Evolutionary conservation across 2,329 filamentous ascomycete genomes (phyloP), one percentile per base, ranked within the genome.

Genomic region (Phialocephala subalpina): DNA sequence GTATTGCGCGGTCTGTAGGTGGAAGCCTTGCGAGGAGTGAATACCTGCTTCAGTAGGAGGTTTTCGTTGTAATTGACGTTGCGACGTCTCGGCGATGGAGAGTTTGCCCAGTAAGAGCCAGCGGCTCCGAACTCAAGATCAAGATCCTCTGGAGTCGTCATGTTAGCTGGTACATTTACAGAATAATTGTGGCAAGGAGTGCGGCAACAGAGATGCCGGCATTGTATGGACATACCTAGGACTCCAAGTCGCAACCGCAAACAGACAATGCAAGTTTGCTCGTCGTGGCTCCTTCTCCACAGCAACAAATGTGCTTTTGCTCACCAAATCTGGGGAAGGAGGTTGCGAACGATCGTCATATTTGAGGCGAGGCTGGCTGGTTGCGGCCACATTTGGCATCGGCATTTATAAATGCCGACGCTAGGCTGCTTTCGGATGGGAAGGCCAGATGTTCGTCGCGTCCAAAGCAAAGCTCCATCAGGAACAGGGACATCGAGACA

Each of bases 381-480:
- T 53, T 53, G 49, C 45, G 25, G 49, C 49, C 49, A 53, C 29
- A 14, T 58, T 49, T 71, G 69, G 70, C 49, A 12, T 60, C 67
- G 67, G 60, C 20, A n/a, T 45, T 65, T 45, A 27, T 14, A 67
- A 65, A 33, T 38, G 40, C 69, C 70, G 69, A 47, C 12, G 16
- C 64, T 67, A 65, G 53, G 20, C 66, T 20, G 5, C 12, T 66
- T 63, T 56, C 11, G 40, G 20, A 25, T 22, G 52, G 35, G 53
- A 72, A 67, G 29, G 70, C 69, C 70, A 72, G 69, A 70, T 70
- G 62, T 33, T 9, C 29, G 29, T 69, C 69, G 62, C 64, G 67
- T 65, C 61, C 58, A 65, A n/a, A n/a, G n/a, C 61, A 22, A 3
- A 52, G 47, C 47, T 52, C 49, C 27, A 14, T 1, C 14, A 11